Conservation (phyloP, 2,329 filamentous ascomycete species). For the Lachnellula cervina region DNA sequence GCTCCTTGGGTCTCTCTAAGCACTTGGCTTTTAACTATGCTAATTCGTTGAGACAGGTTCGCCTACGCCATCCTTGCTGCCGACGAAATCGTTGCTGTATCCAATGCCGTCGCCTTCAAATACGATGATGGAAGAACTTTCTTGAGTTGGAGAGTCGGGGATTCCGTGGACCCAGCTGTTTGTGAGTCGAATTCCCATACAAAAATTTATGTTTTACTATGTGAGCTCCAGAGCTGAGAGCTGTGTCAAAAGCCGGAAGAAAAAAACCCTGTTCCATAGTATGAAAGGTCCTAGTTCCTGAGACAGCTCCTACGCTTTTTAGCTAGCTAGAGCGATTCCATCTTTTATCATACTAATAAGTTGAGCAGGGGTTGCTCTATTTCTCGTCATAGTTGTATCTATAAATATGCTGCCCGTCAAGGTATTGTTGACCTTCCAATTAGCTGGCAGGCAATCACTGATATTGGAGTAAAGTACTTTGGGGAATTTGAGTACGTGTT, state of each 20-base stretch:
- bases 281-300: no score
- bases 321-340: no score
- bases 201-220: no score
- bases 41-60: constrained; percentile 29
- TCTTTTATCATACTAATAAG: no score
- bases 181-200: constrained; percentile 16
- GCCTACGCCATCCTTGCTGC: constrained; percentile 35
- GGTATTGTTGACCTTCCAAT: constrained; percentile 20
- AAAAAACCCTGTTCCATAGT: no score
- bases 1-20: no score
- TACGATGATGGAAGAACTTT: constrained; percentile 35
- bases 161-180: constrained; percentile 34
- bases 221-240: no score
- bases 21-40: background rate
- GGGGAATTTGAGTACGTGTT: constrained; percentile 38
- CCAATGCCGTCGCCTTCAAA: constrained; percentile 34
- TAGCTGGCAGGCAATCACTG: background rate
- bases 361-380: constrained; percentile 29
- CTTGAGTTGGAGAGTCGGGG: constrained; percentile 32
- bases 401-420: constrained; percentile 37
- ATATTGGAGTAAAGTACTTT: constrained; percentile 18
- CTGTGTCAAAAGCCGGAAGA: no score
- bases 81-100: constrained; percentile 35
- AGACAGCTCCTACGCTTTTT: no score
- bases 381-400: constrained; percentile 32